A percentile compares a stretch with the other conserved stretches of the same genome.
phyloP scores from a whole-genome alignment of 768 basidiomycete species.

The Collybia sordida region DNA sequence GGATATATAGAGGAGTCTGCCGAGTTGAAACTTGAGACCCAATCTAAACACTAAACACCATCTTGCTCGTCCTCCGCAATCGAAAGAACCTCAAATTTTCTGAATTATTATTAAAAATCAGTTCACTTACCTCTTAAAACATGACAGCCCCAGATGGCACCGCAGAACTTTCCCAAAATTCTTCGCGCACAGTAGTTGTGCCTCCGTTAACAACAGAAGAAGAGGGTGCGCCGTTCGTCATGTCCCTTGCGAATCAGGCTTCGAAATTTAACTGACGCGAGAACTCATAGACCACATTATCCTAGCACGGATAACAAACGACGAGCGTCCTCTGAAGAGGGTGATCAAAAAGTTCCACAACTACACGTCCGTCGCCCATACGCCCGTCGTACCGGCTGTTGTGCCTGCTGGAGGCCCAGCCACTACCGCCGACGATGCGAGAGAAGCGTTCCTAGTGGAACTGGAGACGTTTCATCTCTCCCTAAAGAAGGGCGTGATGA shows the following conservation, averaged over 20 bases:
- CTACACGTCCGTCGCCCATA: conserved; percentile 60
- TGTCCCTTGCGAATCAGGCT: conserved; percentile 1
- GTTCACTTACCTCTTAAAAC: too few species aligned
- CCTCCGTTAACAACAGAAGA: conserved; percentile 57
- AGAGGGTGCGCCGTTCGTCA: conserved; percentile 45
- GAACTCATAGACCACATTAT: conserved; percentile 67
- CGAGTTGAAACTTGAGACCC: too few species aligned
- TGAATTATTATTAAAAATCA: too few species aligned
- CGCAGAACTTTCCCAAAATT: conserved; percentile 12
- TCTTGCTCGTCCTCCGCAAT: neutral
- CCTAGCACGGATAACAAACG: conserved; percentile 77
- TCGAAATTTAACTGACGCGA: conserved; percentile 25
- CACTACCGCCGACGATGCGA: conserved; percentile 58
- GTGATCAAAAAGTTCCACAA: conserved; percentile 81
- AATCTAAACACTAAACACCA: neutral
- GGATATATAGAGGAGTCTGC: too few species aligned
- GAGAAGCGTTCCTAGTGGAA: conserved; percentile 79
- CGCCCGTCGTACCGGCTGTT: conserved; percentile 37
- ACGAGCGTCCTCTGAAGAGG: conserved; percentile 75
- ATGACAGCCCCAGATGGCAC: conserved; percentile 9
- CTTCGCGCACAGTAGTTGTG: conserved; percentile 29
- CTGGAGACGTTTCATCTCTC: conserved; percentile 72
- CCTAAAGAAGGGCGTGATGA: conserved; percentile 77
- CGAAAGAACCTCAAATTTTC: neutral
- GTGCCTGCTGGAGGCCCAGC: conserved; percentile 21